Evolutionary conservation across 257 asterid species (phyloP).

Genomic region (Solanum dulcamara): DNA sequence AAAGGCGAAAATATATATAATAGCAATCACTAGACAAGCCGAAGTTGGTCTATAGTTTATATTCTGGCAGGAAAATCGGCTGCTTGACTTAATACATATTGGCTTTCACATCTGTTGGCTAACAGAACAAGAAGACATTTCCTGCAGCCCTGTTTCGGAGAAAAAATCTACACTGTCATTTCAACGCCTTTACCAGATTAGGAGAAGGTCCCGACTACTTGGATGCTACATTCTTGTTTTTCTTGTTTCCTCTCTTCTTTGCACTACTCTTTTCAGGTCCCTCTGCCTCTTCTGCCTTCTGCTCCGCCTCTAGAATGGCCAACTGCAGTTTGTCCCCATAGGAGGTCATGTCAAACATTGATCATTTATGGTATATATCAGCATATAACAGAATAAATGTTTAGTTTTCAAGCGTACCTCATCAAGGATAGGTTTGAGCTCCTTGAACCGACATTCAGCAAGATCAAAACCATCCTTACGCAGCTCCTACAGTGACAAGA

Average conservation of each 20-base stretch:
- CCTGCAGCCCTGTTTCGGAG: background rate
- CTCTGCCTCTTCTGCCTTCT: slow-evolving; percentile 84
- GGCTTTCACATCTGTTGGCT: background rate
- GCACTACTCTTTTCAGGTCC: slow-evolving; percentile 51
- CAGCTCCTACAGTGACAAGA: slow-evolving; percentile 48
- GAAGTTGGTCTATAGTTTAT: background rate
- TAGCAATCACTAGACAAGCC: background rate
- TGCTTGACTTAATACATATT: background rate
- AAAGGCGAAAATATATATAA: background rate
- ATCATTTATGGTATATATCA: background rate
- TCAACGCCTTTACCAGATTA: background rate
- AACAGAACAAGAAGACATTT: background rate
- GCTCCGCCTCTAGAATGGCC: slow-evolving; percentile 90
- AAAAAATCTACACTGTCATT: background rate
- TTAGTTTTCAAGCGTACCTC: slow-evolving; percentile 45
- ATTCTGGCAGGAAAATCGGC: background rate
- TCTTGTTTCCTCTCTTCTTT: slow-evolving; percentile 57
- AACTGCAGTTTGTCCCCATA: slow-evolving; percentile 26
- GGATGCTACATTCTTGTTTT: slow-evolving; percentile 37
- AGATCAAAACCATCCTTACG: slow-evolving; percentile 98
- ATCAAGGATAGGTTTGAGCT: slow-evolving; percentile 85
- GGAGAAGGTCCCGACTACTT: slow-evolving; percentile 14
- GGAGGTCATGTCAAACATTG: background rate
- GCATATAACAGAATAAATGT: background rate
- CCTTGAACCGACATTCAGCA: slow-evolving; percentile 87